A percentile compares a stretch with the other conserved stretches of the same genome.
phyloP scores from a whole-genome alignment of 768 basidiomycete genomes.

The Bullera alba region DNA sequence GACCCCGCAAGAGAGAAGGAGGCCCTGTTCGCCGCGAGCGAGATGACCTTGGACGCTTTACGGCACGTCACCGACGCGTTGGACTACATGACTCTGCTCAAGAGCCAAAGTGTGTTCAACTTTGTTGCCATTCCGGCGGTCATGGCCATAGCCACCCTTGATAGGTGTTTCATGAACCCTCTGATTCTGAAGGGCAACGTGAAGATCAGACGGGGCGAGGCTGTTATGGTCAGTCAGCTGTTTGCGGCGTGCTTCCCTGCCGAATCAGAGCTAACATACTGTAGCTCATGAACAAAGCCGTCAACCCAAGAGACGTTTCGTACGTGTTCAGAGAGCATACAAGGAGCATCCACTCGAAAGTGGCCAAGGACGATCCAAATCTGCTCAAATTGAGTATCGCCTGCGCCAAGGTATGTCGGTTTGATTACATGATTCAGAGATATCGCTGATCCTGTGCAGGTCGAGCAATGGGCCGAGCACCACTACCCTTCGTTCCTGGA shows the following conservation, averaged over 20 bases:
- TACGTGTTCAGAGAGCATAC: constrained; percentile 77
- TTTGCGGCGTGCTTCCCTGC: background rate
- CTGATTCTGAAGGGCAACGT: constrained; percentile 77
- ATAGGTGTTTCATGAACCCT: constrained; percentile 87
- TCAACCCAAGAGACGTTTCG: constrained; percentile 85
- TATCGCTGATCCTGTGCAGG: constrained; percentile 47
- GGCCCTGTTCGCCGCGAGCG: constrained; percentile 74
- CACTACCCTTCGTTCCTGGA: constrained; percentile 85
- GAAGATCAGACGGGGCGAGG: constrained; percentile 89
- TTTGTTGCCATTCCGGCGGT: constrained; percentile 90
- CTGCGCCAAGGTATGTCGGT: constrained; percentile 64
- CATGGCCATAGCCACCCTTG: constrained; percentile 93
- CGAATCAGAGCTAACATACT: constrained; percentile 1
- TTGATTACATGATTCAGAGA: background rate
- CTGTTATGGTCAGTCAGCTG: constrained; percentile 60
- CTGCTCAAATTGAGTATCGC: constrained; percentile 74
- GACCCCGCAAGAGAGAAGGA: constrained; percentile 56
- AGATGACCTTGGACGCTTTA: constrained; percentile 81
- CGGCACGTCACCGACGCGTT: constrained; percentile 75
- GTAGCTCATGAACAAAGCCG: constrained; percentile 84
- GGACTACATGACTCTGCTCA: constrained; percentile 79
- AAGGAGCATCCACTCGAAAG: constrained; percentile 73
- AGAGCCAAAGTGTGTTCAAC: constrained; percentile 87
- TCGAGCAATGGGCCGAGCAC: constrained; percentile 89
- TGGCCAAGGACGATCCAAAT: constrained; percentile 73